phyloP scores from a whole-genome alignment of 2,329 filamentous ascomycete species.

The Talaromyces sp. region DNA sequence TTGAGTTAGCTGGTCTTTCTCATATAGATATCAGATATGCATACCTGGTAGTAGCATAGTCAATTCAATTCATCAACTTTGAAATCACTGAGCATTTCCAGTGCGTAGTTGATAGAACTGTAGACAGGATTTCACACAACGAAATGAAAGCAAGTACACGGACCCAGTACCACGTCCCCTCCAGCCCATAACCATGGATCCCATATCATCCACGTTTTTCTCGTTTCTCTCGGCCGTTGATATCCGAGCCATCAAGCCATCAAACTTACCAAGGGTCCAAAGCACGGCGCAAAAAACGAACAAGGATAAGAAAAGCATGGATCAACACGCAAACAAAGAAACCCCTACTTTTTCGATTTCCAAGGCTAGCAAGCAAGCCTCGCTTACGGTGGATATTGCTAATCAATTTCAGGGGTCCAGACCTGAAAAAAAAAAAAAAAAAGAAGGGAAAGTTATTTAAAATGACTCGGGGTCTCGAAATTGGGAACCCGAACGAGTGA shows the following conservation, averaged over 20 bases:
- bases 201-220: background rate
- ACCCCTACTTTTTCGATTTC: background rate
- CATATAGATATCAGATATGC: background rate
- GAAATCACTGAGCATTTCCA: background rate
- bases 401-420: background rate
- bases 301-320: background rate
- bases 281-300: background rate
- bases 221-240: background rate
- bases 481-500: background rate
- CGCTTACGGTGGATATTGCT: background rate
- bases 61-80: background rate
- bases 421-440: too few species aligned
- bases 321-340: conserved; percentile 3
- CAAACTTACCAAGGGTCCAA: background rate
- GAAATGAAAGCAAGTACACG: background rate
- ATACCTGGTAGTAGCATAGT: background rate
- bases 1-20: conserved; percentile 14
- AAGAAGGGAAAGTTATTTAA: background rate
- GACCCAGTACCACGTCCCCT: conserved; percentile 3
- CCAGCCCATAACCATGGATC: background rate
- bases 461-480: background rate
- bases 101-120: background rate
- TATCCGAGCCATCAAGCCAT: background rate
- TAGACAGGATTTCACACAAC: background rate
- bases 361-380: too few species aligned